phyloP scores from a whole-genome alignment of 2,329 filamentous ascomycete genomes.

The Colletotrichum ledebouriae region DNA sequence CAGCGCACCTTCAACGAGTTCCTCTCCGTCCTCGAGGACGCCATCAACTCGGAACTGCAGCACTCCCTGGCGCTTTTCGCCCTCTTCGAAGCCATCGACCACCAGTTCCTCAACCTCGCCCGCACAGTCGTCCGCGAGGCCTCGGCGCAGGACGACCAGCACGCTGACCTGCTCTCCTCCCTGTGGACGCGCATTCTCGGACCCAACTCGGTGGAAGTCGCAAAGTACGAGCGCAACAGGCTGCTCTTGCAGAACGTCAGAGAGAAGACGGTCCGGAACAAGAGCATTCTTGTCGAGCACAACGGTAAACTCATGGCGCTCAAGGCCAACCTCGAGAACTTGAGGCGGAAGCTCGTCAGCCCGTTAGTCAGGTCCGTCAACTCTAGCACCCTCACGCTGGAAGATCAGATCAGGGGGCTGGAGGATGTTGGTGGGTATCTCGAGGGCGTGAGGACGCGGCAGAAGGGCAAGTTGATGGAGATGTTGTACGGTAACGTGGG shows the following conservation, averaged over 20 bases:
- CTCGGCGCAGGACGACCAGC: conserved; percentile 82
- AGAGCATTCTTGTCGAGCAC: conserved; percentile 87
- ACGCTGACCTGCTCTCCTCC: conserved; percentile 84
- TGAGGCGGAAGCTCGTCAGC: conserved; percentile 85
- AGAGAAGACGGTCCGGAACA: conserved; percentile 87
- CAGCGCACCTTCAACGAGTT: conserved; percentile 92
- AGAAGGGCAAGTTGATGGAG: conserved; percentile 88
- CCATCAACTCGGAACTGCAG: conserved; percentile 85
- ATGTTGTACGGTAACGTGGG: conserved; percentile 74
- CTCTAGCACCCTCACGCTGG: conserved; percentile 78
- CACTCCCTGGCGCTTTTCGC: conserved; percentile 85
- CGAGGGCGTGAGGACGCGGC: conserved; percentile 78
- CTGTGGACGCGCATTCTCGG: conserved; percentile 91
- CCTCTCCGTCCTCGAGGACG: conserved; percentile 87
- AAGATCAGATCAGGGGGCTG: conserved; percentile 87
- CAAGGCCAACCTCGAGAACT: conserved; percentile 87
- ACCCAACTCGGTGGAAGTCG: conserved; percentile 78
- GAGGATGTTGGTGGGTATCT: conserved; percentile 85
- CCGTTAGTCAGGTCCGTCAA: conserved; percentile 82
- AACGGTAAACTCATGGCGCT: conserved; percentile 86
- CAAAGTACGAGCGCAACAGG: conserved; percentile 93
- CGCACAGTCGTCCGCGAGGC: conserved; percentile 88
- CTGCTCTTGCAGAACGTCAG: conserved; percentile 83
- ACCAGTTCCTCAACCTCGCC: conserved; percentile 89
- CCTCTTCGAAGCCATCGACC: conserved; percentile 92